Conservation (phyloP, 2,329 filamentous ascomycete genomes). For the Gnomoniopsis sp. region DNA sequence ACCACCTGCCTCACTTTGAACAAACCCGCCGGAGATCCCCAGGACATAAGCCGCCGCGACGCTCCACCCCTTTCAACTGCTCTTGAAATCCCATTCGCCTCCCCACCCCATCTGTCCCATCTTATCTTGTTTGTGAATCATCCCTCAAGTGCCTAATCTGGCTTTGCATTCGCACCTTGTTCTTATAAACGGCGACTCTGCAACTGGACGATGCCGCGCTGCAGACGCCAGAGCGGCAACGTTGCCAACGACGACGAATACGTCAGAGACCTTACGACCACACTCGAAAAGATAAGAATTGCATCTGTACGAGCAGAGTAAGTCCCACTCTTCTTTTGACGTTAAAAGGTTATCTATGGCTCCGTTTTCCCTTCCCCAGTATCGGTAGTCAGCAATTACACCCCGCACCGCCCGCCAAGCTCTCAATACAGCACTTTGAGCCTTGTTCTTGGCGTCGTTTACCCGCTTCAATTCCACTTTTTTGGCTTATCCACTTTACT, state of each 20-base stretch:
- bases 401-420: too few relatives aligned
- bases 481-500: not conserved
- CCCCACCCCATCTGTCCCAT: not conserved
- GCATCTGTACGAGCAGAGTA: slow-evolving; percentile 16
- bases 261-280: slow-evolving; percentile 15
- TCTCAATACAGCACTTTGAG: too few relatives aligned
- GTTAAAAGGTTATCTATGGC: not conserved
- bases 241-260: slow-evolving; percentile 17
- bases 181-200: slow-evolving; percentile 21
- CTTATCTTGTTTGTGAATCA: not conserved
- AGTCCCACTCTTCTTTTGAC: not conserved
- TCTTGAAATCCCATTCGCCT: not conserved
- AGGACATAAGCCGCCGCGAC: not conserved
- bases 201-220: slow-evolving; percentile 26
- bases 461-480: not conserved
- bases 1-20: not conserved
- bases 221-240: slow-evolving; percentile 10
- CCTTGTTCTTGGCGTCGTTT: too few relatives aligned
- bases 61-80: not conserved
- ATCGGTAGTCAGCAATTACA: too few relatives aligned
- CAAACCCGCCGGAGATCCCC: not conserved
- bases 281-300: slow-evolving; percentile 15
- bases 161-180: not conserved
- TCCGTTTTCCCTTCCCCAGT: not conserved
- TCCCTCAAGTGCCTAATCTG: not conserved